A percentile compares a stretch with the other conserved stretches of the same genome.
phyloP scores from a whole-genome alignment of 1,139 yeast species.

The Pichia sp. region DNA sequence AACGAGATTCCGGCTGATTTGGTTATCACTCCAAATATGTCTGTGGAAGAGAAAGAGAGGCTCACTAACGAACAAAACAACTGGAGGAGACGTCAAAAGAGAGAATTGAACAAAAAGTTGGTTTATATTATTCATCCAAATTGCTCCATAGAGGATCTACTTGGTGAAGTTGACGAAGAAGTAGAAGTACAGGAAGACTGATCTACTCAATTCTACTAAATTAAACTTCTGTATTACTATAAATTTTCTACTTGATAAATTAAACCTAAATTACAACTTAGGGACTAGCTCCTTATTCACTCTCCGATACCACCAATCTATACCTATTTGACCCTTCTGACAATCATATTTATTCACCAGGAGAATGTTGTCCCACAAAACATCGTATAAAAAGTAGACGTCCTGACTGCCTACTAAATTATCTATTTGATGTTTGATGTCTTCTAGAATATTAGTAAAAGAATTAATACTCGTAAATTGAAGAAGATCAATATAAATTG shows the following conservation, averaged over 20 bases:
- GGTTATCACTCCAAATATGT: constrained; percentile 23
- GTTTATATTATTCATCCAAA: constrained; percentile 87
- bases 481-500: constrained; percentile 47
- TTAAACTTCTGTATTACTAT: no score
- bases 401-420: constrained; percentile 31
- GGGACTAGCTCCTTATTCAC: constrained; percentile 13
- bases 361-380: constrained; percentile 37
- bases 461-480: constrained; percentile 49
- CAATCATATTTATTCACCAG: constrained; percentile 48
- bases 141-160: constrained; percentile 63
- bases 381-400: constrained; percentile 32
- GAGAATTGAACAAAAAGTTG: constrained; percentile 33
- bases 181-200: constrained; percentile 17
- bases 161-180: constrained; percentile 26
- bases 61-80: constrained; percentile 28
- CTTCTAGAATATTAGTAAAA: constrained; percentile 47
- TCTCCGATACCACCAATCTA: constrained; percentile 48
- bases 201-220: background rate
- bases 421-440: constrained; percentile 38
- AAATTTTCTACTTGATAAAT: background rate
- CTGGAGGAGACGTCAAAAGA: constrained; percentile 24
- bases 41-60: constrained; percentile 30
- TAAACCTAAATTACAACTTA: constrained; percentile 7
- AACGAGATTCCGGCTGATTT: constrained; percentile 25
- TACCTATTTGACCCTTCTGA: constrained; percentile 57